Evolutionary conservation across 139 green algal genomes (phyloP), one percentile per base, ranked within the genome.

Genomic region (Volvox reticuliferus): DNA sequence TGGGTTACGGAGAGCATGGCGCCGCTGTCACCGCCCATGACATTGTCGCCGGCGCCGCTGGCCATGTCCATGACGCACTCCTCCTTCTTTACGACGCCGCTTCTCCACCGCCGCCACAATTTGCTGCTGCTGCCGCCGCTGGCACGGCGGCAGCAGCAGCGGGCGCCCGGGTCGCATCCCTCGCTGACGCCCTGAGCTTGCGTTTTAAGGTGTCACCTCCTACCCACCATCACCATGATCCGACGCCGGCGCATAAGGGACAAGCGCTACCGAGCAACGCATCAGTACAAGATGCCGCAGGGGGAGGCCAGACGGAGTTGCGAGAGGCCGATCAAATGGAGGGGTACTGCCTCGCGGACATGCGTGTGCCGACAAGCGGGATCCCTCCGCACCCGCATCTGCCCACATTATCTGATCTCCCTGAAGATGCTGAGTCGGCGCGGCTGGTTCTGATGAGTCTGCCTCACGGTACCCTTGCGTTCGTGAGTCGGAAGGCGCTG

Each of bases 1-100:
- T 88, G 2, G 82, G 82, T 19, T 88, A 88, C 82, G 82, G 82
- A 18, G 65, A 88, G 35, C 82, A 88, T 62, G 82, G 82, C 63
- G 82, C 82, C 33, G 2, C 19, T 24, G 65, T 36, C 32, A 88
- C 82, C 63, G 82, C 82, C 35, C 82, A 88, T 62, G 20, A 24
- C 65, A 88, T 79, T 67, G 65, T 88, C 33, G 33, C 21, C 21
- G 35, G 33, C 19, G 82, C 82, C 62, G 33, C 33, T 1, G 63
- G 5, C 21, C 65, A 75, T 21, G 82, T 88, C 12, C 82, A 88
- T 24, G 65, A 79, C 33, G 82, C 82, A 19, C 82, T 88, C 63
- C 33, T 88, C 62, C 82, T 88, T 0, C 82, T 88, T 2, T 35
- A 69, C 21, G 82, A 88, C 82, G 37, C 63, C 21, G 65, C 82